Base-by-base conservation (phyloP, 208 protist genomes). In the Herpetomonas muscarum region DNA sequence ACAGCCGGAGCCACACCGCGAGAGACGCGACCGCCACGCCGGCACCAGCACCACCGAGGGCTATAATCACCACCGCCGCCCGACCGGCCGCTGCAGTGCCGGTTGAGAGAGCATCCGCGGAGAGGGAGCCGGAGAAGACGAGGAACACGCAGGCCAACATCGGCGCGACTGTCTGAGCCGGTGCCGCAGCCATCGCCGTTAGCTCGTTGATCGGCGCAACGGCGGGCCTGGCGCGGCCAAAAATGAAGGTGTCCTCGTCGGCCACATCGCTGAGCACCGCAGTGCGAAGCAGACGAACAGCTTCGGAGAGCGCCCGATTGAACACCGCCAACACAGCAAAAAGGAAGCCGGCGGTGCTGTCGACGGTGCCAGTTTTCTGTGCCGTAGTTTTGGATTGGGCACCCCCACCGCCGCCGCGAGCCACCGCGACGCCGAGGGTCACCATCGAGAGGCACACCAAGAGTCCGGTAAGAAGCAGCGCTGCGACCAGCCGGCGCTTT, bases 191-290 rank as follows among this genome's bases (percentile, higher is more conserved):
- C 5, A 64, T 47, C 2, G 44, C 26, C 0, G 64, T 28, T 7
- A 81, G 50, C 2, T 49, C 55, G 13, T 32, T 36, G 9, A 62
- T 66, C 39, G 57, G 53, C 5, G 42, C n/a, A 28, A 49, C 46
- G 64, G 71, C 66, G 0, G 68, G 39, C 1, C 62, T 25, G 26
- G 36, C 26, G 2, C 78, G 59, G n/a, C 61, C 67, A 54, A 85
- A 89, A 6, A 89, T 68, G 30, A 85, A 61, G 17, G 67, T 56
- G 51, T 89, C 81, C 46, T 89, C 81, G 36, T 89, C 75, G 0
- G 68, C 60, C 32, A 81, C 69, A 25, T 77, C 69, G 9, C 59
- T 59, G 22, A 69, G 46, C 3, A 62, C 59, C 3, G 60, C 22
- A 3, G 63, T 37, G 5, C 65, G 45, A 41, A 70, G 4, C 10